phyloP scores from a whole-genome alignment of 495 filamentous ascomycete genomes.

The Amorphotheca resinae region DNA sequence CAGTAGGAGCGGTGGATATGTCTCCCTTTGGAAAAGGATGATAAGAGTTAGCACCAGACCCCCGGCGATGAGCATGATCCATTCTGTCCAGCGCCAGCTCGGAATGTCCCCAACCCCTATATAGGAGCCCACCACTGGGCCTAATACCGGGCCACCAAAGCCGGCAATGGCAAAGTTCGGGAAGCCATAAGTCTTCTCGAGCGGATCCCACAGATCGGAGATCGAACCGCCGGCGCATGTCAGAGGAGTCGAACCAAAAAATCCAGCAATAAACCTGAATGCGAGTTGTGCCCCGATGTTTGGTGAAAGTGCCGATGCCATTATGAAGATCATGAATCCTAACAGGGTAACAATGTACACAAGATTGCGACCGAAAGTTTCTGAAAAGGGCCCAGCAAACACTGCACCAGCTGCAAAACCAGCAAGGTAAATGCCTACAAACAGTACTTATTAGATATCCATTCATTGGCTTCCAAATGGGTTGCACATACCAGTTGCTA shows the following conservation, averaged over 20 bases:
- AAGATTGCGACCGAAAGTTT: conserved; percentile 51
- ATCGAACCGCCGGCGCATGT: conserved; percentile 73
- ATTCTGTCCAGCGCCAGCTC: conserved; percentile 70
- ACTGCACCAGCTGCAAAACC: conserved; percentile 48
- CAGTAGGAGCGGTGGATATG: conserved; percentile 51
- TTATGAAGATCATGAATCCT: conserved; percentile 57
- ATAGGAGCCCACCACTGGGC: conserved; percentile 46
- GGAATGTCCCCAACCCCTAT: conserved; percentile 53
- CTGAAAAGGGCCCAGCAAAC: conserved; percentile 33
- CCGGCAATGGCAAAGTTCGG: conserved; percentile 39
- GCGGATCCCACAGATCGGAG: conserved; percentile 61
- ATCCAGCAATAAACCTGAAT: conserved; percentile 61
- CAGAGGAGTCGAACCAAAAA: conserved; percentile 65
- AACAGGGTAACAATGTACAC: conserved; percentile 58
- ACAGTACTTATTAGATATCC: neutral
- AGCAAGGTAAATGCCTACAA: conserved; percentile 25
- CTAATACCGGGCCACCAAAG: conserved; percentile 31
- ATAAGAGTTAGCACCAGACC: conserved; percentile 42
- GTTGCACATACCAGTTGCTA: conserved; percentile 41
- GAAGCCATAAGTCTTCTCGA: conserved; percentile 55
- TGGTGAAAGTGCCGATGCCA: conserved; percentile 62
- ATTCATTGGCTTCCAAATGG: no score
- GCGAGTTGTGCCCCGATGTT: conserved; percentile 57
- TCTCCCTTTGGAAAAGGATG: conserved; percentile 55
- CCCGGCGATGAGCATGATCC: conserved; percentile 63